phyloP scores from a whole-genome alignment of 2,329 filamentous ascomycete species.

The Neofusicoccum ribis region DNA sequence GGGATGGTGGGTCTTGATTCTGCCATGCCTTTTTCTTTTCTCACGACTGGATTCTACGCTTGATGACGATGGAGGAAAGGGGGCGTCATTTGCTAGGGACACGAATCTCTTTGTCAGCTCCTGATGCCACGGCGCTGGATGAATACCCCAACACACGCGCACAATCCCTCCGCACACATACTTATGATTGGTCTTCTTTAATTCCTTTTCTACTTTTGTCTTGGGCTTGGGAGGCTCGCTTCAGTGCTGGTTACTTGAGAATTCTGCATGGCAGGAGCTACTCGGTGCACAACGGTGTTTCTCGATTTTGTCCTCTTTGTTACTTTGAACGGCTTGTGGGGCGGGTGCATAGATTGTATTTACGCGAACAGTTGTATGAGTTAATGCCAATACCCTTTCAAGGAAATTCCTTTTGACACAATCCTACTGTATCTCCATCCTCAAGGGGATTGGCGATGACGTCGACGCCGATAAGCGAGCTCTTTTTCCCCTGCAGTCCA shows the following conservation, averaged over 20 bases:
- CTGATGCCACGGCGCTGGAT: neutral
- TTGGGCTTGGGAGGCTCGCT: neutral
- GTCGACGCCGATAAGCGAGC: neutral
- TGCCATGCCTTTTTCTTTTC: neutral
- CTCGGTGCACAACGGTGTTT: conserved; percentile 2
- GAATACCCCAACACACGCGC: conserved; percentile 5
- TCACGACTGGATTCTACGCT: neutral
- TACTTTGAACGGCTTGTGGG: neutral
- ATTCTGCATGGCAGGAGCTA: conserved; percentile 12
- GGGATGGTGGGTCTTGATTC: conserved; percentile 33
- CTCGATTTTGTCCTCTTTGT: neutral
- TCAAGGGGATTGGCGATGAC: neutral
- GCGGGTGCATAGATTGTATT: conserved; percentile 14
- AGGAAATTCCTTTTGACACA: too few species aligned
- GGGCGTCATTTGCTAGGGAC: neutral
- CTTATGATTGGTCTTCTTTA: neutral
- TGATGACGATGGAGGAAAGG: neutral
- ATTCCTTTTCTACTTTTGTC: neutral
- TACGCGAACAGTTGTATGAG: conserved; percentile 3
- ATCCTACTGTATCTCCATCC: neutral
- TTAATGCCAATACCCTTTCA: neutral
- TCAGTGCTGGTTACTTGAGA: neutral
- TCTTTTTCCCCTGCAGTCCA: neutral
- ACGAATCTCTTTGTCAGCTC: neutral
- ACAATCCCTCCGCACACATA: neutral